A percentile compares a stretch with the other conserved stretches of the same genome.
Conservation (phyloP, 208 protist species). For the Acanthamoeba culbertsoni region DNA sequence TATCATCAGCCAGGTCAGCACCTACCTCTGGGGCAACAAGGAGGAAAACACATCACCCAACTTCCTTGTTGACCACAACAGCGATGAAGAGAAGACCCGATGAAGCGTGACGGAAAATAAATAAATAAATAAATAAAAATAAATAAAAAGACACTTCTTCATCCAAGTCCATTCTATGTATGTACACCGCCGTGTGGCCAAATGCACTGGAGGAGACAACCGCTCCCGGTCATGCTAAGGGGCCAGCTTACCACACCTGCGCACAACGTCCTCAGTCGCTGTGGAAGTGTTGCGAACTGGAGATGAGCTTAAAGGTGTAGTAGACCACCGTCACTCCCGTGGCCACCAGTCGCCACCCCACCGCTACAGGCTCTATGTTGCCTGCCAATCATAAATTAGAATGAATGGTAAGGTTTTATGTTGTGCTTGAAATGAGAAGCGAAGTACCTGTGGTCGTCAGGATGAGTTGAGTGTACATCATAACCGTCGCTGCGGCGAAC, state of each 20-base stretch:
- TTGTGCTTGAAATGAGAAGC: no score
- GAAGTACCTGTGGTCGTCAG: not conserved
- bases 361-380: conserved; percentile 24
- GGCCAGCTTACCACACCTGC: no score
- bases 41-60: not conserved
- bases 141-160: not conserved
- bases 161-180: not conserved
- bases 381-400: not conserved
- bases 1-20: not conserved
- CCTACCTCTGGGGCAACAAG: not conserved
- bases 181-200: no score
- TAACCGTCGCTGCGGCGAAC: not conserved
- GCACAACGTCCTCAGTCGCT: not conserved
- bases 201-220: no score
- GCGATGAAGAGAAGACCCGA: not conserved
- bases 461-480: conserved; percentile 35
- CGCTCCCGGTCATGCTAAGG: no score
- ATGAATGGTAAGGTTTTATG: no score
- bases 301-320: conserved; percentile 23
- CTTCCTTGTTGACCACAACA: not conserved
- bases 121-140: not conserved
- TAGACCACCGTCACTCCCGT: not conserved
- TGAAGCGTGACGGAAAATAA: no score
- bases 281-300: conserved; percentile 33
- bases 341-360: not conserved